Percentiles rank a stretch among this genome's conserved stretches.
These are phyloP conservation scores for Diplodia corticola DNA, from an alignment of 2,329 filamentous ascomycete genomes.

Conservation along the genomic window DNA sequence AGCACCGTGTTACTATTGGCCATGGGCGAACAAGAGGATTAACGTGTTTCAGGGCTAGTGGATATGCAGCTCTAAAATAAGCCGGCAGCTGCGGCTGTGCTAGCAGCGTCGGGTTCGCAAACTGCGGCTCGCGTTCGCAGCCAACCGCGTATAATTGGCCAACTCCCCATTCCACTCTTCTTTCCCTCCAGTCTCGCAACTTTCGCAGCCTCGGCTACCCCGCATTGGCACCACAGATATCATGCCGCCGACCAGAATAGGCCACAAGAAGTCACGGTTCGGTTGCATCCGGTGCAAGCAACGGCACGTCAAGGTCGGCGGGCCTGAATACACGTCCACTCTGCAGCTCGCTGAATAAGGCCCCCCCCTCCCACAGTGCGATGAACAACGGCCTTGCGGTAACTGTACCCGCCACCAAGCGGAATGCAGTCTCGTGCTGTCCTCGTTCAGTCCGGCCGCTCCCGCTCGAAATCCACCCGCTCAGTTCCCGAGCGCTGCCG, in stretches of 20 bases:
- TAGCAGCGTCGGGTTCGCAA: background rate
- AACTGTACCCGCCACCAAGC: slow-evolving; percentile 3
- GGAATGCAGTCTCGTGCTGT: background rate
- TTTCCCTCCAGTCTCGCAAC: background rate
- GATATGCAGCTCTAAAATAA: background rate
- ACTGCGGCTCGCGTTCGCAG: background rate
- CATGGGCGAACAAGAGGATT: background rate
- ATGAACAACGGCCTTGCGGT: slow-evolving; percentile 8
- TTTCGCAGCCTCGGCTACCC: background rate
- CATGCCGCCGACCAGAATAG: slow-evolving; percentile 13
- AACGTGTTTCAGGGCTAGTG: background rate
- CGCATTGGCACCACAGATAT: background rate
- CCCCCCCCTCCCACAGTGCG: background rate
- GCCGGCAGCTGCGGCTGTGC: background rate
- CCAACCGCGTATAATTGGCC: slow-evolving; percentile 2
- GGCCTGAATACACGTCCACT: background rate
- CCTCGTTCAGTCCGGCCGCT: background rate
- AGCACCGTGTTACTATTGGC: background rate
- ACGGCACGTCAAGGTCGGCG: slow-evolving; percentile 10
- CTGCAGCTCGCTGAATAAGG: background rate
- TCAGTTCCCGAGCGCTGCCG: background rate
- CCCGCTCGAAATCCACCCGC: background rate
- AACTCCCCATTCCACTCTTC: background rate
- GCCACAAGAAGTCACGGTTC: slow-evolving; percentile 11
- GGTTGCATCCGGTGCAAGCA: slow-evolving; percentile 17